Conservation (phyloP, 2,329 filamentous ascomycete genomes). For the Xylaria hypoxylon region DNA sequence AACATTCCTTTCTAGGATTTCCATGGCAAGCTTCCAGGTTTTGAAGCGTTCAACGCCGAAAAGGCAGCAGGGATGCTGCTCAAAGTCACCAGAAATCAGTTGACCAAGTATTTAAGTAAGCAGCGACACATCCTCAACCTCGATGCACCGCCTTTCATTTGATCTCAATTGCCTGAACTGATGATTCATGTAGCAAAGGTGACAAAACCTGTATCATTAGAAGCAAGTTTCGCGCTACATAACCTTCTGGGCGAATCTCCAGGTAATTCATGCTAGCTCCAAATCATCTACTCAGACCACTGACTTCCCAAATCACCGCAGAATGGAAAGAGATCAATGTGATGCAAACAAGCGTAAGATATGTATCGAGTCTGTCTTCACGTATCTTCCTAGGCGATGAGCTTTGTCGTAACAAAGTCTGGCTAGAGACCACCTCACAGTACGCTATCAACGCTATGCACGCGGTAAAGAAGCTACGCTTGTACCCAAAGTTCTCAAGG, state of each 20-base stretch:
- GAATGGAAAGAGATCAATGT: slow-evolving; percentile 56
- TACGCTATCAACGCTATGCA: slow-evolving; percentile 54
- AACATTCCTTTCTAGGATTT: slow-evolving; percentile 30
- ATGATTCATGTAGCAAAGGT: slow-evolving; percentile 28
- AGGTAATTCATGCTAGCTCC: slow-evolving; percentile 27
- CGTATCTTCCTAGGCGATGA: slow-evolving; percentile 59
- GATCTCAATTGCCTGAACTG: not conserved
- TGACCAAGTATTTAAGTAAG: slow-evolving; percentile 36
- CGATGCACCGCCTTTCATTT: not conserved
- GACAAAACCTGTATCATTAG: slow-evolving; percentile 37
- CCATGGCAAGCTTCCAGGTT: slow-evolving; percentile 33
- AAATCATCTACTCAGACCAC: not conserved
- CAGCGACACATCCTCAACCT: not conserved
- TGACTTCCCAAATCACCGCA: slow-evolving; percentile 34
- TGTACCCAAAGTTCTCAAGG: slow-evolving; percentile 54
- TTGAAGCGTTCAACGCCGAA: slow-evolving; percentile 27
- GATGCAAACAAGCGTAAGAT: slow-evolving; percentile 49
- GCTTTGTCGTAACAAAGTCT: slow-evolving; percentile 57
- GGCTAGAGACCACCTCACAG: slow-evolving; percentile 55
- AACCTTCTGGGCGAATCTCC: slow-evolving; percentile 36
- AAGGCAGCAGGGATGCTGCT: slow-evolving; percentile 30
- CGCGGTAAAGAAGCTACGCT: slow-evolving; percentile 51
- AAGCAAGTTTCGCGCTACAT: slow-evolving; percentile 37
- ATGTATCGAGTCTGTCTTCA: slow-evolving; percentile 60
- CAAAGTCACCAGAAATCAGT: slow-evolving; percentile 30